Conservation (phyloP, 2,329 filamentous ascomycete genomes). For the Hortaea sp. region DNA sequence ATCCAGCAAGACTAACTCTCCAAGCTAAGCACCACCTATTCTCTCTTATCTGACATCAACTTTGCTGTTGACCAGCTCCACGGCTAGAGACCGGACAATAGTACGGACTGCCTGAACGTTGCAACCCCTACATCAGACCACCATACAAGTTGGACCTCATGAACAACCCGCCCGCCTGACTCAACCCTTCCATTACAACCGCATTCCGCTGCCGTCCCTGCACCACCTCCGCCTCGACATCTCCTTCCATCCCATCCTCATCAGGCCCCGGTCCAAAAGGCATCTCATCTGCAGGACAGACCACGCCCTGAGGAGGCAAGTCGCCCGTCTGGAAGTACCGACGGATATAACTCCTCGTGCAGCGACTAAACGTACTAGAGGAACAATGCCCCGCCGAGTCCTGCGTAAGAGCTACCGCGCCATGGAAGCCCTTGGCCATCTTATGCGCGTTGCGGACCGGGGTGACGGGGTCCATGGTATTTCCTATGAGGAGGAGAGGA, state of each 20-base stretch:
- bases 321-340: slow-evolving; percentile 24
- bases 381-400: slow-evolving; percentile 25
- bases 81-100: too few species aligned
- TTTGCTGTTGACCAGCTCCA: too few species aligned
- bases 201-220: slow-evolving; percentile 1
- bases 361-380: slow-evolving; percentile 15
- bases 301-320: slow-evolving; percentile 17
- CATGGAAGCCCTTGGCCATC: slow-evolving; percentile 26
- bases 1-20: too few species aligned
- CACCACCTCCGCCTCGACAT: neutral
- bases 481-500: slow-evolving; percentile 23
- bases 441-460: slow-evolving; percentile 21
- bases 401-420: slow-evolving; percentile 22
- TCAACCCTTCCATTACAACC: slow-evolving; percentile 4
- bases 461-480: slow-evolving; percentile 26
- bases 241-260: neutral
- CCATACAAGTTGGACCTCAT: neutral
- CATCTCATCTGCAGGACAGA: slow-evolving; percentile 20
- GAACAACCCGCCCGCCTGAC: slow-evolving; percentile 6
- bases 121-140: neutral
- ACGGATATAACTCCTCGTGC: slow-evolving; percentile 19
- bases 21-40: too few species aligned
- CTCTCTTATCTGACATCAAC: too few species aligned
- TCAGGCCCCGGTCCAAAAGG: slow-evolving; percentile 14
- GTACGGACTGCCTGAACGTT: too few species aligned